Evolutionary conservation across 2,329 filamentous ascomycete genomes (phyloP).

Genomic region (Nothophoma quercina): DNA sequence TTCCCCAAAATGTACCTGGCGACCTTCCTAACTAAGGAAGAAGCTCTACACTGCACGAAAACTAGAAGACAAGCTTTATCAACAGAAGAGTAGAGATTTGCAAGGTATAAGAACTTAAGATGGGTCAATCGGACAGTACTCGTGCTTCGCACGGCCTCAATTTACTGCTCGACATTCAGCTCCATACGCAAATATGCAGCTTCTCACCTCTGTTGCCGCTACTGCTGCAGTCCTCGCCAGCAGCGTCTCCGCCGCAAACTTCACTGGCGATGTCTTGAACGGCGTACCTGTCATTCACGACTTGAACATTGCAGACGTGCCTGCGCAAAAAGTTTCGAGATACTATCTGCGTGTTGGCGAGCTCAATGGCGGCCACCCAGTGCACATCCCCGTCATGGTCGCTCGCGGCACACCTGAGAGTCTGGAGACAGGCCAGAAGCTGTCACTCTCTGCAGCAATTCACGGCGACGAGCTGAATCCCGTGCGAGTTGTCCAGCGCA

Average conservation of each 20-base stretch:
- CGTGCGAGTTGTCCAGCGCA: slow-evolving; percentile 47
- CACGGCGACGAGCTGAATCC: slow-evolving; percentile 52
- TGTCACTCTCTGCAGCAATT: slow-evolving; percentile 49
- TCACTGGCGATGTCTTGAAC: slow-evolving; percentile 45
- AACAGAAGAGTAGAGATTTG: neutral
- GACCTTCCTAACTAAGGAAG: slow-evolving; percentile 43
- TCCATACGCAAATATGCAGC: slow-evolving; percentile 28
- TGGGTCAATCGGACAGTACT: neutral
- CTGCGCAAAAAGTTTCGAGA: slow-evolving; percentile 45
- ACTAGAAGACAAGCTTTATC: slow-evolving; percentile 25
- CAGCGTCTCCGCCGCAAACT: slow-evolving; percentile 32
- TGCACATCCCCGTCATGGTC: slow-evolving; percentile 50
- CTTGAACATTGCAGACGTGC: slow-evolving; percentile 48
- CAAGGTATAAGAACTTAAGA: slow-evolving; percentile 9
- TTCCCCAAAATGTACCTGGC: slow-evolving; percentile 11
- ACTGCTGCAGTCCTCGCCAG: slow-evolving; percentile 26
- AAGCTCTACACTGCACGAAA: slow-evolving; percentile 18
- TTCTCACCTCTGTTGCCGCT: slow-evolving; percentile 29
- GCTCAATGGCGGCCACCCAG: slow-evolving; percentile 48
- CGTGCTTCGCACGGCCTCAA: neutral
- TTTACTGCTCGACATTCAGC: neutral
- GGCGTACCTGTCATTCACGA: slow-evolving; percentile 42
- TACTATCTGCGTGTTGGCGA: slow-evolving; percentile 51
- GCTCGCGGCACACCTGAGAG: slow-evolving; percentile 49
- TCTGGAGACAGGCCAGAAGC: slow-evolving; percentile 45